Evolutionary conservation across 768 basidiomycete genomes (phyloP).

Genomic region (Amanita subjunquillea): DNA sequence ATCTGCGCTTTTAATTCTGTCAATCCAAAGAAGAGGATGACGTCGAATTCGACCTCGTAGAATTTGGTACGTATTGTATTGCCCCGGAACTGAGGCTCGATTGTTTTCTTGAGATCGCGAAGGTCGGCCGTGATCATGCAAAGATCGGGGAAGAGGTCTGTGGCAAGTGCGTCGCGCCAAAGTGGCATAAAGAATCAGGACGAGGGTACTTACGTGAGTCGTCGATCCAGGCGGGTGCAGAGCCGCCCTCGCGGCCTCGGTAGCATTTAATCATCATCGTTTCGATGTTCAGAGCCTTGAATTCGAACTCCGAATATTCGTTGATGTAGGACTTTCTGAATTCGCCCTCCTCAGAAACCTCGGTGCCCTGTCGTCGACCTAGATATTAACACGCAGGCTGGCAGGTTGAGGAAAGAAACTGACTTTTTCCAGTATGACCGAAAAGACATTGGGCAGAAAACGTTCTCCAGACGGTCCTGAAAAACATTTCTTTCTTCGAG

Average conservation of each 20-base stretch:
- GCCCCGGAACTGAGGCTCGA: slow-evolving; percentile 1
- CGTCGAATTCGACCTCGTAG: slow-evolving; percentile 20
- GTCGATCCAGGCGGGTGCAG: slow-evolving; percentile 13
- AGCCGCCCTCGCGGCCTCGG: slow-evolving; percentile 6
- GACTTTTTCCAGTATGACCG: slow-evolving; percentile 8
- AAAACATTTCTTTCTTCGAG: neutral
- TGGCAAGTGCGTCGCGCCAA: neutral
- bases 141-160: slow-evolving; percentile 11
- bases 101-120: slow-evolving; percentile 6
- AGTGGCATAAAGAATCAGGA: neutral
- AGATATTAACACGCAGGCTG: neutral
- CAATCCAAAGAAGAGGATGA: slow-evolving; percentile 32
- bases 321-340: slow-evolving; percentile 10
- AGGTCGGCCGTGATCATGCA: slow-evolving; percentile 15
- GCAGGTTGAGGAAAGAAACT: neutral
- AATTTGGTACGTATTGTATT: slow-evolving; percentile 14
- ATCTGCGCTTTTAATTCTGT: slow-evolving; percentile 39
- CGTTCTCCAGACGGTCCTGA: slow-evolving; percentile 2
- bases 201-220: slow-evolving; percentile 8
- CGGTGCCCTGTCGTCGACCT: slow-evolving; percentile 10
- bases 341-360: slow-evolving; percentile 15
- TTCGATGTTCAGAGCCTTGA: slow-evolving; percentile 5
- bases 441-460: slow-evolving; percentile 7
- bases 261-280: slow-evolving; percentile 11
- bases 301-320: slow-evolving; percentile 1